Evolutionary conservation across 2,329 filamentous ascomycete genomes (phyloP), one percentile per base, ranked within the genome.

Genomic region (Orbilia brochopaga): DNA sequence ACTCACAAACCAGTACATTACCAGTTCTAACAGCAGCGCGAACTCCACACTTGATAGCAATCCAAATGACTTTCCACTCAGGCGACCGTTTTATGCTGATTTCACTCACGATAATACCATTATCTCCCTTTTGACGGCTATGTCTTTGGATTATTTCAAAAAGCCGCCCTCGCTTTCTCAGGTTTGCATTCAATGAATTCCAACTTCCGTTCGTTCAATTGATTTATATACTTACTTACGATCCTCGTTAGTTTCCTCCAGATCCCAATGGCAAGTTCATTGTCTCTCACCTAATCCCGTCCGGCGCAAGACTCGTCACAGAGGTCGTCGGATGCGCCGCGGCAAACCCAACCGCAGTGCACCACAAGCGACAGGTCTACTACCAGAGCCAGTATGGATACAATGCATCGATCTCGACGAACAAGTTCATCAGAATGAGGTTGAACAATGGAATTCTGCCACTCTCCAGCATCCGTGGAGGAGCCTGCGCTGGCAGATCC

Each of bases 41-140:
- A 85, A 85, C 79, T 79, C 79, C 65, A 82, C 81, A 4, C 76
- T 83, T 58, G 82, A 82, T 74, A 76, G 82, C 75, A 83, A 84
- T 75, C 72, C 78, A 0, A 73, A 73, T 0, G 78, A 80, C 27
- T 85, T 85, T 75, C 83, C 83, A 0, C 79, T 84, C 0, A 78
- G 78, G 50, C 80, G 81, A 62, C 80, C 80, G 1, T 81, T 85
- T 75, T 85, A 84, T 75, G 79, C 83, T 67, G 83, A 85, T 75
- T 84, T 85, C 78, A 80, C 79, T 10, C 83, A 85, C 76, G 83
- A 85, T 76, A 81, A 84, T 73, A 83, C 84, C 72, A 82, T 85
- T 73, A 76, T 84, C 63, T 82, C 80, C 2, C 80, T 81, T 3
- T 78, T 85, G 11, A 80, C 83, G 0, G 83, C 84, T 2, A 80